Base-by-base conservation (phyloP, 805 yeast species). In the Metschnikowia borealis region DNA sequence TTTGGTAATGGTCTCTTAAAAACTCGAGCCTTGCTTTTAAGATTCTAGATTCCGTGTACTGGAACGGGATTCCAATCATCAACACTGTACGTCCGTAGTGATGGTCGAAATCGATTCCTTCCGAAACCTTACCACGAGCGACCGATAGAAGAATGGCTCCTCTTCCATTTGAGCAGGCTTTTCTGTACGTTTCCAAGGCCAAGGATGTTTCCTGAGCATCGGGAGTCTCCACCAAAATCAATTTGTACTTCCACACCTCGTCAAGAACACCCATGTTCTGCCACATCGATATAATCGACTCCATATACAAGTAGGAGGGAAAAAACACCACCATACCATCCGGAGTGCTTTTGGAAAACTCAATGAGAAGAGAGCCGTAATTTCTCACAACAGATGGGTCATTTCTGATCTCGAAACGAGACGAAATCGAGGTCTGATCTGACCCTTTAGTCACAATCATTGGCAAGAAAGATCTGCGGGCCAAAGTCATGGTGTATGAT, bases 51-150 rank as follows among this genome's bases (percentile, higher is more conserved):
- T 94, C 99, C 0, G 99, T 94, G 68, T 94, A 94, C 76, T 94
- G 99, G 78, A 94, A 94, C 0, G 99, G 99, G 57, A 94, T 96
- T 57, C 99, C 99, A 68, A 94, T 92, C 97, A 94, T 92, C 53
- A 94, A 75, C 54, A 94, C 99, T 0, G 98, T 89, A 62, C 99
- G 81, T 13, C 99, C 99, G 66, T 87, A 94, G 57, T 94, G 99
- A 66, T 94, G 97, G 65, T 94, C 98, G 72, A 94, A 94, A 89
- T 94, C 99, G 59, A 94, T 94, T 54, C 99, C 99, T 69, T 94
- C 99, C 0, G 96, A 87, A 1, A 94, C 99, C 64, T 94, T 94
- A 7, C 99, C 99, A 78, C 99, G 90, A 13, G 99, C 99, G 53
- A 94, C 99, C 34, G 97, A 89, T 38, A 94, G 77, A 62, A 94